phyloP scores from a whole-genome alignment of 208 protist species.

The Trypanosoma lewisi region DNA sequence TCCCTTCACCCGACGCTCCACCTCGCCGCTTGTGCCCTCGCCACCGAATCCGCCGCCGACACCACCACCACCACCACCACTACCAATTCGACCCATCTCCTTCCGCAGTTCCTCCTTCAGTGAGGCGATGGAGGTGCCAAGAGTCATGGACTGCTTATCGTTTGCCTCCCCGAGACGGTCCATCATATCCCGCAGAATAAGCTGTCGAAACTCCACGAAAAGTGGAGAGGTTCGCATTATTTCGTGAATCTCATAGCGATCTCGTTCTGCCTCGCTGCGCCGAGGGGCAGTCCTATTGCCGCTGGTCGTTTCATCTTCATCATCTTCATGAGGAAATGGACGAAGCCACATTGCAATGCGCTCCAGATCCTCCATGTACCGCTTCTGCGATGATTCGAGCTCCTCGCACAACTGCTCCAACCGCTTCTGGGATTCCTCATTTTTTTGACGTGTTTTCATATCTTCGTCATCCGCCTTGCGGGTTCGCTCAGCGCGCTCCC shows the following conservation, averaged over 20 bases:
- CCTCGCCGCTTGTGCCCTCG: neutral
- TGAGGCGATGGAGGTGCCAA: slow-evolving; percentile 36
- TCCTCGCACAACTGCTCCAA: slow-evolving; percentile 21
- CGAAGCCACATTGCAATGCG: slow-evolving; percentile 18
- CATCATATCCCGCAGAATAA: slow-evolving; percentile 63
- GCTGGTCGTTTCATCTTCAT: neutral
- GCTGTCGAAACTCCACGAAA: slow-evolving; percentile 66
- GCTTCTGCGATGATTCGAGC: slow-evolving; percentile 7
- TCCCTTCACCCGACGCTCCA: slow-evolving; percentile 38
- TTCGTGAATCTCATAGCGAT: slow-evolving; percentile 27
- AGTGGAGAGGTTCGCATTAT: slow-evolving; percentile 58
- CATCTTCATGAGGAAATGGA: neutral
- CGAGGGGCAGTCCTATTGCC: neutral
- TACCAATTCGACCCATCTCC: slow-evolving; percentile 12
- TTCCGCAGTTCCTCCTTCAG: slow-evolving; percentile 37
- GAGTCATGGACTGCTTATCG: slow-evolving; percentile 52
- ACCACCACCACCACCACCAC: slow-evolving; percentile 4
- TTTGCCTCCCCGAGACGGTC: slow-evolving; percentile 50
- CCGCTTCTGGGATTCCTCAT: neutral
- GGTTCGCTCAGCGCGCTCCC: neutral
- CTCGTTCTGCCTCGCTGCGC: neutral
- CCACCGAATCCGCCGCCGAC: neutral
- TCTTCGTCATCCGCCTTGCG: slow-evolving; percentile 1
- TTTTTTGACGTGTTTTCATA: neutral
- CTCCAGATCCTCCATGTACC: slow-evolving; percentile 15